Evolutionary conservation across 257 asterid genomes (phyloP).

Genomic region (Plectranthus barbatus): DNA sequence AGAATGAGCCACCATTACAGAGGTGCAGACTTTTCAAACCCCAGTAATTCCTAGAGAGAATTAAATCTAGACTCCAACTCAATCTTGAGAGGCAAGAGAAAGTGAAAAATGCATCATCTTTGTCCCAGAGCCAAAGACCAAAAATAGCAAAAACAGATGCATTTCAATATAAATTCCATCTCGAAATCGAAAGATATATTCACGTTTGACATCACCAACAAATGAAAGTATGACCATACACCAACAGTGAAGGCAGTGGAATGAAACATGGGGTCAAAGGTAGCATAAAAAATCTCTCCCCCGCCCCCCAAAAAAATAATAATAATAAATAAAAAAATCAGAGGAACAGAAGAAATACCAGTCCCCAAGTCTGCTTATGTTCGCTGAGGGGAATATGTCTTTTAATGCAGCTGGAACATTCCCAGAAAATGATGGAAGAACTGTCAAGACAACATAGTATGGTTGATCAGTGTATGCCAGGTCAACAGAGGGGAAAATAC

Average conservation of each 20-base stretch:
- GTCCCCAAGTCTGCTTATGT: conserved; percentile 84
- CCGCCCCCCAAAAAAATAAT: not conserved
- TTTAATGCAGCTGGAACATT: conserved; percentile 91
- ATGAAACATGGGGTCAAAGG: not conserved
- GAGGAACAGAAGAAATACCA: conserved; percentile 42
- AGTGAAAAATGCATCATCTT: not conserved
- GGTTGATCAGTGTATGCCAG: conserved; percentile 10
- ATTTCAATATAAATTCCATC: not conserved
- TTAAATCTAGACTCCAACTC: not conserved
- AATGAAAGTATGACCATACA: not conserved
- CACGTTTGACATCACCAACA: not conserved
- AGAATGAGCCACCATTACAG: not conserved
- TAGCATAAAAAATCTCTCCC: not conserved
- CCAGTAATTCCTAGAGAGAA: not conserved
- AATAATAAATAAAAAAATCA: no score
- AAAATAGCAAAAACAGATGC: not conserved
- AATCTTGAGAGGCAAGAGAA: not conserved
- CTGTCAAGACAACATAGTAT: conserved; percentile 28
- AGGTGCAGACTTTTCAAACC: conserved; percentile 1
- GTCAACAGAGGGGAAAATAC: not conserved
- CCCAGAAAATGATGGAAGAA: conserved; percentile 98
- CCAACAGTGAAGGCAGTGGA: conserved; percentile 1
- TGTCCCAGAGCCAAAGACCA: not conserved
- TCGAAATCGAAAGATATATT: not conserved
- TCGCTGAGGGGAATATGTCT: conserved; percentile 70